Evolutionary conservation across 768 basidiomycete genomes (phyloP).

Genomic region (Boletellus ananiceps): DNA sequence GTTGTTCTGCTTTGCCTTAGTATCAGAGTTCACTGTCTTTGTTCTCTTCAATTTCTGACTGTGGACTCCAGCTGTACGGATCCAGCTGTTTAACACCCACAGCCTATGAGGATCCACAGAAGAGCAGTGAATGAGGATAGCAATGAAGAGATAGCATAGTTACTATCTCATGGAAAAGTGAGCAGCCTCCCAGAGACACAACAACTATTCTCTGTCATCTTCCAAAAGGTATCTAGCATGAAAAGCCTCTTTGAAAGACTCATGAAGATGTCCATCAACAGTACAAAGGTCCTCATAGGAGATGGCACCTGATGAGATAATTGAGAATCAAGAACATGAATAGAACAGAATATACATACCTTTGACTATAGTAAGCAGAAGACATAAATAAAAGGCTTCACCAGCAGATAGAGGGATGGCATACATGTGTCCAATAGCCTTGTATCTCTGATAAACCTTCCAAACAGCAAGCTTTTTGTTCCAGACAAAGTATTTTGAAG

Average conservation of each 20-base stretch:
- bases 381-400: not conserved
- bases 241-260: slow-evolving; percentile 33
- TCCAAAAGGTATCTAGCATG: not conserved
- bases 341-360: not conserved
- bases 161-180: slow-evolving; percentile 35
- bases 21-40: too few relatives aligned
- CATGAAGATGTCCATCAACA: not conserved
- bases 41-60: too few relatives aligned
- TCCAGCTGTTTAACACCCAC: too few relatives aligned
- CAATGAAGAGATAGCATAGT: slow-evolving; percentile 37
- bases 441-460: slow-evolving; percentile 28
- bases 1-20: too few relatives aligned
- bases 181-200: slow-evolving; percentile 39
- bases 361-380: not conserved
- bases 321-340: not conserved
- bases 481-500: slow-evolving; percentile 30
- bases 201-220: slow-evolving; percentile 41
- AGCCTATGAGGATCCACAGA: slow-evolving; percentile 29
- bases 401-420: not conserved
- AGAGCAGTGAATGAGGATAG: slow-evolving; percentile 34
- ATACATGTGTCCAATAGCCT: slow-evolving; percentile 13
- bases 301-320: not conserved
- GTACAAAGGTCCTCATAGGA: not conserved
- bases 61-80: too few relatives aligned
- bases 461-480: not conserved